These are phyloP conservation scores for Solanum chacoense DNA, from an alignment of 305 asterid genomes.

Conservation along the genomic window DNA sequence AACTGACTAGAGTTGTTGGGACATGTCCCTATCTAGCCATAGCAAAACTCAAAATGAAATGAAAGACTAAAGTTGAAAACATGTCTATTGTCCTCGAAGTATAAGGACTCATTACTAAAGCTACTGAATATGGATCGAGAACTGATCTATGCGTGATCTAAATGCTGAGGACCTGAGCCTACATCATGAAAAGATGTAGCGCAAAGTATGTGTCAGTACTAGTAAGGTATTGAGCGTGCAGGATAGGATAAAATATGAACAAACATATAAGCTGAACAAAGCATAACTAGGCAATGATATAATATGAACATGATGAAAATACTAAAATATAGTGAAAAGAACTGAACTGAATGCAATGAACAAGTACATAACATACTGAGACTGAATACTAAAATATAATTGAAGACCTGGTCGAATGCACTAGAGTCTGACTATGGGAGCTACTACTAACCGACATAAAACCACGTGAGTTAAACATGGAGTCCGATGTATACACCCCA, in stretches of 20 bases:
- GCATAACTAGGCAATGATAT: not conserved
- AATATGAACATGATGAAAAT: not conserved
- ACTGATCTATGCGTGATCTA: accelerated
- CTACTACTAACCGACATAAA: too few relatives aligned
- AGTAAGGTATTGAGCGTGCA: not conserved
- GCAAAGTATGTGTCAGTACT: not conserved
- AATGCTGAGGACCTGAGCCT: too few relatives aligned
- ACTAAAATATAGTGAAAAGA: too few relatives aligned
- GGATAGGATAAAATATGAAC: not conserved
- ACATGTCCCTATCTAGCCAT: not conserved
- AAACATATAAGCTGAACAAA: too few relatives aligned
- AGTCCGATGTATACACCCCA: not conserved
- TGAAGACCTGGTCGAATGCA: not conserved
- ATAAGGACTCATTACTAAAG: not conserved
- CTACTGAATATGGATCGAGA: too few relatives aligned
- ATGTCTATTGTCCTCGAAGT: not conserved
- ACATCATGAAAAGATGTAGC: not conserved
- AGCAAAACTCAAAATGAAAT: not conserved
- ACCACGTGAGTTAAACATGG: too few relatives aligned
- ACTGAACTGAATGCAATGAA: not conserved
- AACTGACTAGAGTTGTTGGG: not conserved
- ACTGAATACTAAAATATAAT: too few relatives aligned
- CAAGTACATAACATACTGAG: not conserved
- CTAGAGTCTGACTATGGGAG: not conserved
- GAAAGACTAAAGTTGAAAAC: not conserved